A percentile compares a stretch with the other conserved stretches of the same genome.
Conservation (phyloP, 2,329 filamentous ascomycete species). For the Stemphylium vesicarium region DNA sequence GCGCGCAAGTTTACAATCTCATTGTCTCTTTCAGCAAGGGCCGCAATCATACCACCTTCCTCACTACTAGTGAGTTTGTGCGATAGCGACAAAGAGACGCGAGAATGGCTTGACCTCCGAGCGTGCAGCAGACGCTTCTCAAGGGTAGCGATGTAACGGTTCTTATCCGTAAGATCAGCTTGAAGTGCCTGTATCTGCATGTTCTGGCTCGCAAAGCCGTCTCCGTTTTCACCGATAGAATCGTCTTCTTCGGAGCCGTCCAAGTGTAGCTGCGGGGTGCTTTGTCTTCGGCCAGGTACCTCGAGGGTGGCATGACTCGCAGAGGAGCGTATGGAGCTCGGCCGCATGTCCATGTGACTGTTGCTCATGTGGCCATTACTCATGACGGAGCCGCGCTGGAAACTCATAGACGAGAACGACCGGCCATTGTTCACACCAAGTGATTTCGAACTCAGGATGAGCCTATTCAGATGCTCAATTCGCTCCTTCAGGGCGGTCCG, state of each 20-base stretch:
- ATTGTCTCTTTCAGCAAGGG: slow-evolving; percentile 85
- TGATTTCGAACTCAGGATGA: slow-evolving; percentile 95
- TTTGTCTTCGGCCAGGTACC: slow-evolving; percentile 41
- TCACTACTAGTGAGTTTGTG: slow-evolving; percentile 73
- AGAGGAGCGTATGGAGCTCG: slow-evolving; percentile 55
- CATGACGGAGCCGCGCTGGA: slow-evolving; percentile 48
- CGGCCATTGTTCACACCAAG: slow-evolving; percentile 78
- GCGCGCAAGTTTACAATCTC: slow-evolving; percentile 92
- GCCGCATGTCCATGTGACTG: slow-evolving; percentile 51
- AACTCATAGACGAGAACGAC: slow-evolving; percentile 51
- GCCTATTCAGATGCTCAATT: slow-evolving; percentile 93
- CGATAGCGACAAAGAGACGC: slow-evolving; percentile 77
- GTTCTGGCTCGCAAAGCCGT: slow-evolving; percentile 80
- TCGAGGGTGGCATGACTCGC: slow-evolving; percentile 51
- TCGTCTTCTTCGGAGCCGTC: slow-evolving; percentile 51
- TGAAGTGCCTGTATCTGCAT: slow-evolving; percentile 93
- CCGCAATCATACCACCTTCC: slow-evolving; percentile 73
- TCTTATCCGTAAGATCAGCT: slow-evolving; percentile 95
- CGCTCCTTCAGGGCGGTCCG: slow-evolving; percentile 95
- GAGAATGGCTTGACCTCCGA: slow-evolving; percentile 84
- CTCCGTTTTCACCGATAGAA: slow-evolving; percentile 79
- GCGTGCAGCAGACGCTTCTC: slow-evolving; percentile 93
- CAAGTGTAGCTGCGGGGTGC: slow-evolving; percentile 30
- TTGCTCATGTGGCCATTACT: slow-evolving; percentile 49
- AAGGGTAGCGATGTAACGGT: slow-evolving; percentile 90